A percentile compares a stretch with the other conserved stretches of the same genome.
Evolutionary conservation across 1,139 yeast genomes (phyloP).

Genomic region (Nakaseomyces uthaithaninus): DNA sequence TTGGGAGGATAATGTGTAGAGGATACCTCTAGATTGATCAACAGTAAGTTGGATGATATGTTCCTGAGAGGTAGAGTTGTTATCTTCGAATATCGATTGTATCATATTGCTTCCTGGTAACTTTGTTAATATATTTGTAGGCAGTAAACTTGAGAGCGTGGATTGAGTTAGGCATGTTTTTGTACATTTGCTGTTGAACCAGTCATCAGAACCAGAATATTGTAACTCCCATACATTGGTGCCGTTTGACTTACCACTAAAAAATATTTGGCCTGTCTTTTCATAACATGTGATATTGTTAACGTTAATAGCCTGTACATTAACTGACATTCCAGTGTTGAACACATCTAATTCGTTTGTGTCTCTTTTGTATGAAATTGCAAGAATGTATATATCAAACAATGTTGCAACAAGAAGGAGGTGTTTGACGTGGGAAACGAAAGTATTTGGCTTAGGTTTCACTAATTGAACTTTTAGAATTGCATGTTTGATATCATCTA

Average conservation of each 20-base stretch:
- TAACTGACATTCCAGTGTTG: conserved; percentile 75
- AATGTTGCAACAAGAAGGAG: conserved; percentile 74
- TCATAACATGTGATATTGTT: conserved; percentile 53
- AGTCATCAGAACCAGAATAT: conserved; percentile 78
- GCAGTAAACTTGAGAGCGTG: conserved; percentile 52
- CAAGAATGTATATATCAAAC: conserved; percentile 67
- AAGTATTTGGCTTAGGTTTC: conserved; percentile 71
- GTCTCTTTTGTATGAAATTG: conserved; percentile 49
- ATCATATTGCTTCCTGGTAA: conserved; percentile 41
- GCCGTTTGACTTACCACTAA: conserved; percentile 72
- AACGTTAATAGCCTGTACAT: conserved; percentile 71
- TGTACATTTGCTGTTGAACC: conserved; percentile 78
- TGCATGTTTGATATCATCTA: conserved; percentile 75
- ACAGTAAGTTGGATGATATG: conserved; percentile 54
- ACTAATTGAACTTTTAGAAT: conserved; percentile 70
- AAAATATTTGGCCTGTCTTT: conserved; percentile 69
- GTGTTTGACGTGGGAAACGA: conserved; percentile 67
- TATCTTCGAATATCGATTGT: conserved; percentile 33
- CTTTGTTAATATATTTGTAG: conserved; percentile 33
- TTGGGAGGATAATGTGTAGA: conserved; percentile 76
- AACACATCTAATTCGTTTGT: conserved; percentile 58
- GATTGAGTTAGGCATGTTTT: conserved; percentile 73
- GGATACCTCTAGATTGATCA: conserved; percentile 66
- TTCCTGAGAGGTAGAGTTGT: conserved; percentile 34
- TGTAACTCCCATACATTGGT: conserved; percentile 79